Evolutionary conservation across 2,329 filamentous ascomycete species (phyloP).

Genomic region (Cladosporium cucumerinum): DNA sequence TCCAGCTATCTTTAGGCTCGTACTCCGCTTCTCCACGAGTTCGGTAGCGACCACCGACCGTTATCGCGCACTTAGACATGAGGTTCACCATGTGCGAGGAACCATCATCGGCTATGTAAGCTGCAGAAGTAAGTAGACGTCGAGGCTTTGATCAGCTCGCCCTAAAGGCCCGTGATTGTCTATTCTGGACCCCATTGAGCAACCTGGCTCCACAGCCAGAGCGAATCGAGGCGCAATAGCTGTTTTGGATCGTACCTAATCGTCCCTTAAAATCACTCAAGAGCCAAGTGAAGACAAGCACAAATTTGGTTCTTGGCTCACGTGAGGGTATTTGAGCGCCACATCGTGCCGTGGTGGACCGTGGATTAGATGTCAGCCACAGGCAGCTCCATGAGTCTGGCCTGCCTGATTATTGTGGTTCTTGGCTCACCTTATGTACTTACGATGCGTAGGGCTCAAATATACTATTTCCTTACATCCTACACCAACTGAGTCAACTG

Average conservation of each 20-base stretch:
- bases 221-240: not conserved
- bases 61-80: not conserved
- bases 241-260: not conserved
- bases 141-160: constrained; percentile 1
- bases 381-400: not conserved
- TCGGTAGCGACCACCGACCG: not conserved
- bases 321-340: not conserved
- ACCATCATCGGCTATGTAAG: not conserved
- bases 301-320: not conserved
- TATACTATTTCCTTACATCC: not conserved
- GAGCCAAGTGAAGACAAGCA: constrained; percentile 1
- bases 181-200: not conserved
- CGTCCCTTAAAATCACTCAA: not conserved
- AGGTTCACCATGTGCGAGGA: not conserved
- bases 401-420: not conserved
- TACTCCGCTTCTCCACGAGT: not conserved
- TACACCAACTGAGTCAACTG: not conserved
- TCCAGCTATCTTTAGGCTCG: not conserved
- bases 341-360: not conserved
- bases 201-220: not conserved
- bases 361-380: not conserved
- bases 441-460: not conserved
- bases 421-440: not conserved
- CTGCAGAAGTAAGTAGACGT: not conserved
- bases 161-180: not conserved